Percentiles rank a stretch among this genome's conserved stretches.
Evolutionary conservation across 768 basidiomycete species (phyloP).

Genomic region (Tubosaeta sp.): DNA sequence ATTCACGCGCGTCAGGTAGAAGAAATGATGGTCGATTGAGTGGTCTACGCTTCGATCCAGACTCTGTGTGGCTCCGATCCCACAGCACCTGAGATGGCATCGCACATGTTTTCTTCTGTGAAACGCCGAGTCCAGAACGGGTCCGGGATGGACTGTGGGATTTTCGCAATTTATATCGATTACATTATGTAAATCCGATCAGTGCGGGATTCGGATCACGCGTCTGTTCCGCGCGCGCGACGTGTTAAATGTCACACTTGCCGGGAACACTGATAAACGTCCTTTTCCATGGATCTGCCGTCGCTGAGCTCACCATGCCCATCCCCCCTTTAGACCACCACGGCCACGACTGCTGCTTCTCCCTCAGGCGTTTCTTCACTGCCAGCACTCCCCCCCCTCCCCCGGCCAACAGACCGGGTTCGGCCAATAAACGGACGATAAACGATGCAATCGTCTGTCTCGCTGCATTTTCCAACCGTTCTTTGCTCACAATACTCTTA

Average conservation of each 20-base stretch:
- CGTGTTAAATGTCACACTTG: conserved; percentile 12
- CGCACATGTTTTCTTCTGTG: conserved; percentile 10
- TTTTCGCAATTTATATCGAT: not conserved
- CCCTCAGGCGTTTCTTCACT: conserved; percentile 20
- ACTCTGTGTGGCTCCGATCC: conserved; percentile 3
- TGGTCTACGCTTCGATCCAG: not conserved
- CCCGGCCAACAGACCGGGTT: not conserved
- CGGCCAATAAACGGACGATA: conserved; percentile 2
- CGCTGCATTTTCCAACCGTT: not conserved
- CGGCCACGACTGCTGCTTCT: conserved; percentile 14
- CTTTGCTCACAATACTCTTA: conserved; percentile 1
- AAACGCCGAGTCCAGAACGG: conserved; percentile 6
- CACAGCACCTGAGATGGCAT: conserved; percentile 1
- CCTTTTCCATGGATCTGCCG: conserved; percentile 16
- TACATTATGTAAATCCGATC: conserved; percentile 24
- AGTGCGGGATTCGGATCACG: conserved; percentile 29
- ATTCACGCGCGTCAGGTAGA: too few relatives aligned
- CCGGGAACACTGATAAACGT: conserved; percentile 30
- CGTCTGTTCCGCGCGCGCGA: conserved; percentile 12
- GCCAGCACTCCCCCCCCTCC: not conserved
- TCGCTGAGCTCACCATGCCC: conserved; percentile 15
- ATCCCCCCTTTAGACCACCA: conserved; percentile 24
- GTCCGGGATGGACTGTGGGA: not conserved
- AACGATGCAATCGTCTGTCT: conserved; percentile 8
- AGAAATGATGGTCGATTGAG: too few relatives aligned